Percentiles rank a stretch among this genome's conserved stretches.
phyloP scores from a whole-genome alignment of 1,139 yeast genomes.

The Suhomyces terraborum region DNA sequence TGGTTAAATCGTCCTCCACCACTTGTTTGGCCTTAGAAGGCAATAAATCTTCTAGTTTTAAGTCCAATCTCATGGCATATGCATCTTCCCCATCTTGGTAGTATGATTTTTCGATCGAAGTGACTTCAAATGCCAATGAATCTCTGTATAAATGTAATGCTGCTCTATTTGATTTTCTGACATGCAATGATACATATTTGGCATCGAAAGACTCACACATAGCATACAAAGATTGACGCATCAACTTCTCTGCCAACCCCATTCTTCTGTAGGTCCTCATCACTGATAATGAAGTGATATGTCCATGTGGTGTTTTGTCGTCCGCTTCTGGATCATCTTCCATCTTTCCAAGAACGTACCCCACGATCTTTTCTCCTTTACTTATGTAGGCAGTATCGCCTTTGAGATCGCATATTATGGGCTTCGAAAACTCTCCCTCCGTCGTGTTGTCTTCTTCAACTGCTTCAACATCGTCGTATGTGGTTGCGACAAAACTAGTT shows the following conservation, averaged over 20 bases:
- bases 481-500: slow-evolving; percentile 93
- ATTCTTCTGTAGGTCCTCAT: slow-evolving; percentile 93
- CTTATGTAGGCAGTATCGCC: slow-evolving; percentile 59
- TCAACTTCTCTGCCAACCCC: slow-evolving; percentile 92
- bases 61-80: slow-evolving; percentile 83
- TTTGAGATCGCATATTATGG: slow-evolving; percentile 42
- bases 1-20: slow-evolving; percentile 53
- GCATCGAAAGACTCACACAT: slow-evolving; percentile 83
- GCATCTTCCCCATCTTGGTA: slow-evolving; percentile 99
- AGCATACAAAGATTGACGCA: slow-evolving; percentile 81
- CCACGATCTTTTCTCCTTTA: slow-evolving; percentile 79
- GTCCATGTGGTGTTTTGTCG: slow-evolving; percentile 84
- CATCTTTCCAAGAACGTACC: slow-evolving; percentile 94
- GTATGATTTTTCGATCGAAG: slow-evolving; percentile 79
- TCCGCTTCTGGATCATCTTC: slow-evolving; percentile 86
- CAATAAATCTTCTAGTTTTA: slow-evolving; percentile 58
- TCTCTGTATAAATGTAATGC: slow-evolving; percentile 91
- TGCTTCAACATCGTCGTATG: slow-evolving; percentile 45
- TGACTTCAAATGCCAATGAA: slow-evolving; percentile 78
- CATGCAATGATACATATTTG: slow-evolving; percentile 86
- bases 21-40: slow-evolving; percentile 57
- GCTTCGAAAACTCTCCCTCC: slow-evolving; percentile 27
- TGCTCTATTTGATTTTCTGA: slow-evolving; percentile 89
- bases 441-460: slow-evolving; percentile 39
- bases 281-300: slow-evolving; percentile 89